Conservation (phyloP, 2,329 filamentous ascomycete genomes). For the Phyllosticta paracitricarpa region DNA sequence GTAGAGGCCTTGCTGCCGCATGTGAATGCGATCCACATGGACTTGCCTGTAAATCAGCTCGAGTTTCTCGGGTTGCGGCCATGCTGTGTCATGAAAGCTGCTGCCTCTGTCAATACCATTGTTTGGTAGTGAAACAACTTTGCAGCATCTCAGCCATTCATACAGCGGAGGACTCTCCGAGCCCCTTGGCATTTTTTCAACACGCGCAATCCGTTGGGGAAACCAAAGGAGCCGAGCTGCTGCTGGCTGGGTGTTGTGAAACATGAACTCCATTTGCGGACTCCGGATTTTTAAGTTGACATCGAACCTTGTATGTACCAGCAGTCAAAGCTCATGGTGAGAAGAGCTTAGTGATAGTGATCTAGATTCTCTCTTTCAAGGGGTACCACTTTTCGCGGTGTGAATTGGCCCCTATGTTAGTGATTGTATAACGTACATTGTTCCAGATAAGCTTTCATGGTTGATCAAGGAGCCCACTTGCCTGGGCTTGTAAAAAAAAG, state of each 20-base stretch:
- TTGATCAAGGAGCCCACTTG: too few relatives aligned
- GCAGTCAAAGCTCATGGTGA: not conserved
- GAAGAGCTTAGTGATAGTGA: not conserved
- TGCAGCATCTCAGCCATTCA: not conserved
- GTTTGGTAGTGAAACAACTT: not conserved
- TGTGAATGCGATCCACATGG: not conserved
- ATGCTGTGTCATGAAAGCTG: not conserved
- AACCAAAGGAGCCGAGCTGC: not conserved
- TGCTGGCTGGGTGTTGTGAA: not conserved
- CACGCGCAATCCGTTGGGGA: not conserved
- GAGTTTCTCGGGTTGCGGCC: not conserved
- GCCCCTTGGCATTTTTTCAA: not conserved
- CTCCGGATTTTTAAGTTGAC: not conserved
- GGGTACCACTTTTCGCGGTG: too few relatives aligned
- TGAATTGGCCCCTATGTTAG: too few relatives aligned
- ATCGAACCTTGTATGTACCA: not conserved
- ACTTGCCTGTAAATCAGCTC: not conserved
- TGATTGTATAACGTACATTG: too few relatives aligned
- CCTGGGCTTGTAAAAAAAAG: not conserved
- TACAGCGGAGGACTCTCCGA: not conserved
- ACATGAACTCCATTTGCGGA: not conserved
- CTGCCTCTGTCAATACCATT: not conserved
- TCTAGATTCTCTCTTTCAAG: too few relatives aligned
- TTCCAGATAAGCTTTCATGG: too few relatives aligned
- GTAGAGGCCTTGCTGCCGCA: not conserved